Conservation (phyloP, 2,329 filamentous ascomycete genomes). For the Rachicladosporium sp. region DNA sequence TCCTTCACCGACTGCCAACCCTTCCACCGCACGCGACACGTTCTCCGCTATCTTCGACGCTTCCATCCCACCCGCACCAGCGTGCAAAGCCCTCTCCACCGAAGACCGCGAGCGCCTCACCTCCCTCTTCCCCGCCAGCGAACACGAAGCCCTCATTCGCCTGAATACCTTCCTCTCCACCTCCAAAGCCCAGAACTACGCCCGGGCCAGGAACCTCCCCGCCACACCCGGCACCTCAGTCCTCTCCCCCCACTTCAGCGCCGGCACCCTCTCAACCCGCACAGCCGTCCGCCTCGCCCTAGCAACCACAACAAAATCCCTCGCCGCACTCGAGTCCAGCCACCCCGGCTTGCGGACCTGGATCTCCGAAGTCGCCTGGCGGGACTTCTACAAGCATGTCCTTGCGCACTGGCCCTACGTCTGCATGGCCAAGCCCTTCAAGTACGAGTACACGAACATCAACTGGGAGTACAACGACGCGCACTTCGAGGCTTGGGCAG, state of each 20-base stretch:
- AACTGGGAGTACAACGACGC: constrained; percentile 64
- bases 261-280: constrained; percentile 54
- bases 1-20: constrained; percentile 47
- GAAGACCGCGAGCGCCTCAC: constrained; percentile 48
- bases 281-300: constrained; percentile 54
- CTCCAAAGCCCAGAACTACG: constrained; percentile 49
- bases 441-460: constrained; percentile 73
- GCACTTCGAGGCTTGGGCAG: constrained; percentile 61
- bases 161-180: constrained; percentile 54
- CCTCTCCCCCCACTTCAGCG: constrained; percentile 60
- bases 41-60: constrained; percentile 48
- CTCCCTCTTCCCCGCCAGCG: constrained; percentile 60
- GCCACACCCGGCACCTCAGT: constrained; percentile 51
- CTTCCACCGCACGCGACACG: constrained; percentile 31
- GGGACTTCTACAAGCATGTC: constrained; percentile 81
- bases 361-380: constrained; percentile 77
- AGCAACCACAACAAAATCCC: constrained; percentile 43
- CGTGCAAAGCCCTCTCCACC: constrained; percentile 47
- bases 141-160: constrained; percentile 55
- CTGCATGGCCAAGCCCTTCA: constrained; percentile 67
- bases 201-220: constrained; percentile 54
- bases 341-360: constrained; percentile 55
- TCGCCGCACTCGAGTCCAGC: constrained; percentile 48
- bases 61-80: constrained; percentile 48
- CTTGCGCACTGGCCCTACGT: constrained; percentile 75